These are phyloP conservation scores for Leccinellum luteum DNA, from an alignment of 768 basidiomycete genomes.

Conservation along the genomic window DNA sequence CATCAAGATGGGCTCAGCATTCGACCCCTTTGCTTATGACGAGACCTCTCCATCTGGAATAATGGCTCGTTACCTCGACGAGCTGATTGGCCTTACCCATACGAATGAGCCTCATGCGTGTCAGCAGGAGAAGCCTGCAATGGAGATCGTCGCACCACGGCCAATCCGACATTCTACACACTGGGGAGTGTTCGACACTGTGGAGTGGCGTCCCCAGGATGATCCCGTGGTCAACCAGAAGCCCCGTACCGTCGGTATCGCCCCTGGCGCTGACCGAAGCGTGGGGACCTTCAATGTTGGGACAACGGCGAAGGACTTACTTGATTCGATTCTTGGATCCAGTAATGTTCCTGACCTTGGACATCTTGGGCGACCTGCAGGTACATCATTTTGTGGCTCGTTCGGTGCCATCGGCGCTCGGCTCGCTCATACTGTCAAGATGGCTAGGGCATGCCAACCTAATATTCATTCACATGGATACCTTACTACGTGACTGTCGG, in stretches of 20 bases:
- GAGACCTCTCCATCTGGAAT: constrained; percentile 9
- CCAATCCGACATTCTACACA: constrained; percentile 7
- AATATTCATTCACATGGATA: constrained; percentile 18
- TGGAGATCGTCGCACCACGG: constrained; percentile 15
- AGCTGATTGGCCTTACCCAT: constrained; percentile 12
- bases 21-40: constrained; percentile 25
- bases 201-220: constrained; percentile 30
- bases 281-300: neutral
- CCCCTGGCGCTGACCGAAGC: constrained; percentile 24
- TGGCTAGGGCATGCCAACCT: constrained; percentile 14
- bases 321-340: constrained; percentile 27
- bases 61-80: constrained; percentile 22
- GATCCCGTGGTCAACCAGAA: constrained; percentile 32
- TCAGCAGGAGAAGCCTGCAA: neutral
- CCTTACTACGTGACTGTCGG: neutral
- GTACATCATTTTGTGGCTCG: constrained; percentile 26
- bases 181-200: constrained; percentile 10
- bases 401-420: constrained; percentile 24
- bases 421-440: constrained; percentile 20
- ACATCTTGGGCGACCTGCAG: constrained; percentile 8
- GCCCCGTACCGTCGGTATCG: constrained; percentile 26
- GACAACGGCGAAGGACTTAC: constrained; percentile 26
- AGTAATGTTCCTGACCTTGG: constrained; percentile 1
- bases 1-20: constrained; percentile 25
- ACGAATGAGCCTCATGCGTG: neutral